Conservation (phyloP, 192 early-diverging fungal genomes). For the Gaertneriomyces semiglobifer region DNA sequence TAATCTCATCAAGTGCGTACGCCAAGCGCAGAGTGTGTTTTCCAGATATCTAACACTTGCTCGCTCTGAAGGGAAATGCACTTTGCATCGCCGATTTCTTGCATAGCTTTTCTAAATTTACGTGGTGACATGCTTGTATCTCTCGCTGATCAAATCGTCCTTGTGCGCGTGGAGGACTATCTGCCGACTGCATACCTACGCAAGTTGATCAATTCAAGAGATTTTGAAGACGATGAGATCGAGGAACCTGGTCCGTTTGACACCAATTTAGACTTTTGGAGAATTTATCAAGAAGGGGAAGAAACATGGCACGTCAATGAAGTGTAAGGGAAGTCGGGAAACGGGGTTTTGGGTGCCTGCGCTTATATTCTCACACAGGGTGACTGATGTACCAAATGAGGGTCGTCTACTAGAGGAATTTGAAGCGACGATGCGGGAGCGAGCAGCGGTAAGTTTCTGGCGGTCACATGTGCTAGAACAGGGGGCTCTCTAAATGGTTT, state of each 20-base stretch:
- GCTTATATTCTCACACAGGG: no score
- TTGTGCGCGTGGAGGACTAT: constrained; percentile 50
- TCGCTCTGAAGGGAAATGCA: constrained; percentile 46
- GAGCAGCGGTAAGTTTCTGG: neutral
- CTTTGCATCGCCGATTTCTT: constrained; percentile 40
- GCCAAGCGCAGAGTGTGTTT: neutral
- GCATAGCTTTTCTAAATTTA: constrained; percentile 41
- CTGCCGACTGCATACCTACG: constrained; percentile 37
- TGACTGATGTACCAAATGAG: no score
- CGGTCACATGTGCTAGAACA: no score
- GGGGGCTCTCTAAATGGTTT: no score
- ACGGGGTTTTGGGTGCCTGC: no score
- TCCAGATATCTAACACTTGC: neutral
- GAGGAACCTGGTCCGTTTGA: constrained; percentile 48
- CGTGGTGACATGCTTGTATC: constrained; percentile 47
- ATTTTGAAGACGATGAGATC: constrained; percentile 43
- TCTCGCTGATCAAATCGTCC: constrained; percentile 41
- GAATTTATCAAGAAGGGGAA: constrained; percentile 32
- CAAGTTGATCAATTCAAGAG: constrained; percentile 20
- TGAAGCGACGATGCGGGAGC: neutral
- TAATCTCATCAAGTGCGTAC: constrained; percentile 34
- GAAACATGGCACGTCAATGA: constrained; percentile 35
- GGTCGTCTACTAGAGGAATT: neutral
- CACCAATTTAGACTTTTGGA: constrained; percentile 48
- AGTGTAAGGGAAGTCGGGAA: constrained; percentile 1